These are phyloP conservation scores for Ochetophila trinervis DNA, from an alignment of 306 rosid species.

Conservation along the genomic window DNA sequence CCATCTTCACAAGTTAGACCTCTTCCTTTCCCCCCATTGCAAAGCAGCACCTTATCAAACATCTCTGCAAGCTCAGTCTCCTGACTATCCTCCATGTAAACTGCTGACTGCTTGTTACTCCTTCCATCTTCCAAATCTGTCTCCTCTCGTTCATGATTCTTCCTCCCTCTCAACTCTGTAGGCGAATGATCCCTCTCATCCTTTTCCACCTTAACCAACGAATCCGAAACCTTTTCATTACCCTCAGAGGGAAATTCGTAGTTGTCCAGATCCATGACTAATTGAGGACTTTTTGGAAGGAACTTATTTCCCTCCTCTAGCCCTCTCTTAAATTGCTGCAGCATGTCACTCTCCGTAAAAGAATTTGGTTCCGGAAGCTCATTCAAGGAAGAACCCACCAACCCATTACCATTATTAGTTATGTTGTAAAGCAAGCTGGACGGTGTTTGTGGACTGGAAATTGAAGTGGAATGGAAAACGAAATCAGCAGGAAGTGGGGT, in stretches of 20 bases:
- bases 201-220: conserved; percentile 24
- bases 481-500: conserved; percentile 36
- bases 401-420: conserved; percentile 18
- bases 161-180: conserved; percentile 35
- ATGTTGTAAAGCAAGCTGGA: conserved; percentile 10
- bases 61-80: conserved; percentile 47
- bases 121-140: conserved; percentile 43
- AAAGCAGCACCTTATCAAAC: conserved; percentile 49
- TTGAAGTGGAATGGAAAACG: conserved; percentile 45
- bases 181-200: conserved; percentile 32
- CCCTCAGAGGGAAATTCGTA: conserved; percentile 8
- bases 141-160: conserved; percentile 49
- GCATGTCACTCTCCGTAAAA: conserved; percentile 43
- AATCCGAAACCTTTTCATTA: conserved; percentile 24
- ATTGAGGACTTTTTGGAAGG: conserved; percentile 45
- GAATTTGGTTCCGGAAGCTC: conserved; percentile 26
- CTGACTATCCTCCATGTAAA: conserved; percentile 20
- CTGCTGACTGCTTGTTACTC: conserved; percentile 51
- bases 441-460: conserved; percentile 19
- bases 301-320: conserved; percentile 62
- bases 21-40: conserved; percentile 8
- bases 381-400: conserved; percentile 27
- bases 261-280: conserved; percentile 34
- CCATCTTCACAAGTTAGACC: conserved; percentile 5
- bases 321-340: conserved; percentile 56